Base-by-base conservation (phyloP, 1,284 basidiomycete species). In the Tremellales sp. region DNA sequence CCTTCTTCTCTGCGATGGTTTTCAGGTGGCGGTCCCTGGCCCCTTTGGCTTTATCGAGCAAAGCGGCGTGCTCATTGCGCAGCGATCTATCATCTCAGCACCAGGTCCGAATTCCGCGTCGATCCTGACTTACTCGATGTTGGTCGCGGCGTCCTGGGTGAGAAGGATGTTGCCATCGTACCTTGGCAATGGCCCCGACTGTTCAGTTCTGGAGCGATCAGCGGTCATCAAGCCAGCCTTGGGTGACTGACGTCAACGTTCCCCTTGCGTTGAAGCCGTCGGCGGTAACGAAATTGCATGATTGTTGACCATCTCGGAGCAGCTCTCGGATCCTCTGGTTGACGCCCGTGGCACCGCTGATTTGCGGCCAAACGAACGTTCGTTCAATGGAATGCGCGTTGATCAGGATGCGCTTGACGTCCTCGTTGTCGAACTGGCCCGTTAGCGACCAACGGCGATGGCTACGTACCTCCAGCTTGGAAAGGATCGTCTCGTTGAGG, bases 331-430 rank as follows among this genome's bases (percentile, higher is more conserved):
- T 54, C 11, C 66, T 57, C 46, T 78, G 65, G 35, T 87, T 77
- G 33, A 79, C 66, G 1, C 75, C 55, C 51, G 89, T 81, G 2
- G 80, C 87, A 23, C 82, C 80, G 1, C 64, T 64, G 72, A 86
- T 85, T 7, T 73, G 81, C 1, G 63, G 63, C 0, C 85, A 82
- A 11, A 97, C 78, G 3, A 89, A 74, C 2, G 79, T 80, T 15
- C 79, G 77, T 70, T 98, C 94, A 48, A 97, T 88, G 37, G 73
- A 74, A 19, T 74, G 73, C 35, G 79, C 75, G 68, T 90, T 89
- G 73, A 97, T 85, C 33, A 98, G 72, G 45, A 93, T 79, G 43
- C 91, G 88, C 24, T 84, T 76, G 3, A 93, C 86, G 49, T 83
- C 84, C 40, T 81, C 80, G 58, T 94, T 78, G 13, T 82, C 79